Evolutionary conservation across 2,329 filamentous ascomycete genomes (phyloP), one percentile per base, ranked within the genome.

Genomic region (Phyllosticta citriasiana): DNA sequence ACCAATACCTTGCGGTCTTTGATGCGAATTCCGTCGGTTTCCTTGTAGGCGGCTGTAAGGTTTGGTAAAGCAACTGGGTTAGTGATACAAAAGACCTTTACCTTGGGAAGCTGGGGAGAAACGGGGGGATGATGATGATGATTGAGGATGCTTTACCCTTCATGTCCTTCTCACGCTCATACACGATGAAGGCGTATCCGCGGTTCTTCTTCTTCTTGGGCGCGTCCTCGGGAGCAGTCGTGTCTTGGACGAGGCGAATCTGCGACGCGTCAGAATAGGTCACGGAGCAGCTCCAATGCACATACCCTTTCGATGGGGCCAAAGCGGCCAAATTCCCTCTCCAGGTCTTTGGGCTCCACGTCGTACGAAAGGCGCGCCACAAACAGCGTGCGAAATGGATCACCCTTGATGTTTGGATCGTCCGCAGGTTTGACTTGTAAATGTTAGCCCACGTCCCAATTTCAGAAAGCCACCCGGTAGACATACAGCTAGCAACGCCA

Each of bases 121-220:
- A 71, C 68, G 70, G 71, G 68, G 68, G 68, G 68, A 67, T 67
- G 70, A 66, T 67, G 68, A 68, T 68, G 68, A 67, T 67, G 70
- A 66, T 67, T 70, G 67, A 70, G 73, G 68, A 74, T 72, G 77
- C 76, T 79, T 85, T 95, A 97, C 92, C 91, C 91, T 95, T 95
- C 92, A 97, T 97, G 74, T 97, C 94, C 77, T 93, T 92, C 78
- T 97, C 94, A 74, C 90, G 88, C 77, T 97, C 93, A 73, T 93
- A 99, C 60, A 97, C 90, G 67, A 99, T 88, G 72, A 99, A 99
- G 64, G 91, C 94, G 75, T 99, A 99, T 64, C 94, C 94, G 70
- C 88, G 83, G 71, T 95, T 89, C 77, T 92, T 91, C 70, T 76
- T 78, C 66, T 76, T 76, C 7, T 65, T 59, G 12, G 72, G 67